phyloP scores from a whole-genome alignment of 2,329 filamentous ascomycete genomes.

The Bertia moriformis region DNA sequence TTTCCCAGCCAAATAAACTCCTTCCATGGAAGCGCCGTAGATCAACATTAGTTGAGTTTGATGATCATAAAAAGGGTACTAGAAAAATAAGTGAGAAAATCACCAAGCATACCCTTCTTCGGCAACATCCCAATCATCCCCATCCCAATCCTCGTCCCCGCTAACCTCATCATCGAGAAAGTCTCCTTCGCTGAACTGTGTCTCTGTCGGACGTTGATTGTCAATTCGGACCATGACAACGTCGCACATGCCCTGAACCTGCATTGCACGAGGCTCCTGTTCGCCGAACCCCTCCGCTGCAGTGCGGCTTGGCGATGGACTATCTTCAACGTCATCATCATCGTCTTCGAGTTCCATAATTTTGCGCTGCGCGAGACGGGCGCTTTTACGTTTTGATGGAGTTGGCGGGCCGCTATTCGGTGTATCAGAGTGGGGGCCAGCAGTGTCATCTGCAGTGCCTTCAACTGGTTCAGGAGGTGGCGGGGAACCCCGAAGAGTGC shows the following conservation, averaged over 20 bases:
- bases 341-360: not conserved
- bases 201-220: slow-evolving; percentile 43
- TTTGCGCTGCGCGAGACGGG: slow-evolving; percentile 11
- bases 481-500: slow-evolving; percentile 8
- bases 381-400: slow-evolving; percentile 20
- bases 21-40: too few species aligned
- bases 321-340: not conserved
- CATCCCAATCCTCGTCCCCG: slow-evolving; percentile 48
- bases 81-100: not conserved
- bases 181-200: slow-evolving; percentile 40
- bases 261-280: not conserved
- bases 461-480: slow-evolving; percentile 1
- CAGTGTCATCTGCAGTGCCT: slow-evolving; percentile 3
- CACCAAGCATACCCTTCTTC: slow-evolving; percentile 13
- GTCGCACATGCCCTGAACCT: slow-evolving; percentile 39
- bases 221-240: slow-evolving; percentile 44
- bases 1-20: too few species aligned
- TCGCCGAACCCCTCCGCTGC: not conserved
- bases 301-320: too few species aligned
- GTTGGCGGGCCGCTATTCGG: slow-evolving; percentile 6
- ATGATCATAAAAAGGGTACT: not conserved
- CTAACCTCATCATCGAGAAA: slow-evolving; percentile 45
- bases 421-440: not conserved
- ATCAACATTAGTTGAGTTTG: too few species aligned
- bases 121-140: slow-evolving; percentile 22